phyloP scores from a whole-genome alignment of 352 stramenopile species.

The Phytophthora pini region DNA sequence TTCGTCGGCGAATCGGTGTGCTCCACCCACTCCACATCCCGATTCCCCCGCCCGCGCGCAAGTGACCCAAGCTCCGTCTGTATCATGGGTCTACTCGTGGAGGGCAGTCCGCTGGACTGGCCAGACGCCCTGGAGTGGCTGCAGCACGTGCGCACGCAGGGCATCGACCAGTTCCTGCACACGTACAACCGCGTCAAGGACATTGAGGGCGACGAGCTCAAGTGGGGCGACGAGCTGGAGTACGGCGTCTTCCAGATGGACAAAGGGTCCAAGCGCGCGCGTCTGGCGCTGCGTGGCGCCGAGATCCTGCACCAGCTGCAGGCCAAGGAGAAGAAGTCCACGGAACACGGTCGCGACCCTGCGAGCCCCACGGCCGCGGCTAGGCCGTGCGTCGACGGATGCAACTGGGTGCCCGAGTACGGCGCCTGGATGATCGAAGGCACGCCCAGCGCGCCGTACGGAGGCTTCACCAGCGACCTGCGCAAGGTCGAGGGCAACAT shows the following conservation, averaged over 20 bases:
- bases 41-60: conserved; percentile 19
- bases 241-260: conserved; percentile 98
- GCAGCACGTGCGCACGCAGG: conserved; percentile 94
- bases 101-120: conserved; percentile 96
- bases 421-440: conserved; percentile 99
- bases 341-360: conserved; percentile 33
- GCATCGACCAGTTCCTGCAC: conserved; percentile 98
- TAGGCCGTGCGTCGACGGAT: conserved; percentile 83
- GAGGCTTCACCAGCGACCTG: conserved; percentile 95
- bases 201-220: conserved; percentile 94
- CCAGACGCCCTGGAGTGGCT: conserved; percentile 96
- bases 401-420: conserved; percentile 99
- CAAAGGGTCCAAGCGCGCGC: conserved; percentile 79
- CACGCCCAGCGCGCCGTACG: conserved; percentile 95
- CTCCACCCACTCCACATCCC: conserved; percentile 6
- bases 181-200: conserved; percentile 97
- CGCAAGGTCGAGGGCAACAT: conserved; percentile 98
- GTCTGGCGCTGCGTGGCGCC: conserved; percentile 92
- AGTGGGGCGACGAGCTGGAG: conserved; percentile 99
- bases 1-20: too few species aligned
- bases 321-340: conserved; percentile 82
- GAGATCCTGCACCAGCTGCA: conserved; percentile 96
- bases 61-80: conserved; percentile 7
- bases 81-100: conserved; percentile 84
- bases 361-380: conserved; percentile 8